These are phyloP conservation scores for Avicennia marina DNA, from an alignment of 257 asterid species.

Conservation along the genomic window DNA sequence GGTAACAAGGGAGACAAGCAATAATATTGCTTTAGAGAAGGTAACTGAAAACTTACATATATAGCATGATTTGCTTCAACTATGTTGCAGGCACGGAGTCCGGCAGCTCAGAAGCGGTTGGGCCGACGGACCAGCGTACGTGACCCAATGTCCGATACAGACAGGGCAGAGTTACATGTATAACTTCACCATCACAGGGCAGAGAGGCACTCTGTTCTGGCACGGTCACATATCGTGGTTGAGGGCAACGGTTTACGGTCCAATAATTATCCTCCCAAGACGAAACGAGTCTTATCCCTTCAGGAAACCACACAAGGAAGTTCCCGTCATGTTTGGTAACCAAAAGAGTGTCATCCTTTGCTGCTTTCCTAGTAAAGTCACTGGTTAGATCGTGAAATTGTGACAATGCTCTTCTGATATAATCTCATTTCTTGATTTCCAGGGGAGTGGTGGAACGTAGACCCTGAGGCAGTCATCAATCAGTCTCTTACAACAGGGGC, in stretches of 20 bases:
- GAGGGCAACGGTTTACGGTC: conserved; percentile 56
- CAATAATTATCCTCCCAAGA: conserved; percentile 52
- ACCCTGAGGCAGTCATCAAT: conserved; percentile 44
- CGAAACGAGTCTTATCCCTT: conserved; percentile 59
- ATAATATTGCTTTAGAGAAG: not conserved
- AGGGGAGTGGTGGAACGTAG: conserved; percentile 80
- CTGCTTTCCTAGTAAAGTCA: not conserved
- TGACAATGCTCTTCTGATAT: not conserved
- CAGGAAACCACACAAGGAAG: conserved; percentile 55
- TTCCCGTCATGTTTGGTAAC: conserved; percentile 54
- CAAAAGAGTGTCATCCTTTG: not conserved
- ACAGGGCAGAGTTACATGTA: conserved; percentile 46
- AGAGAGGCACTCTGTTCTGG: conserved; percentile 70
- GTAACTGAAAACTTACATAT: not conserved
- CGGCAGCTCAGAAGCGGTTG: conserved; percentile 59
- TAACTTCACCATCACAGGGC: conserved; percentile 66
- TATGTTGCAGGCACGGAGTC: conserved; percentile 54
- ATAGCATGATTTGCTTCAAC: not conserved
- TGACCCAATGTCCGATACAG: conserved; percentile 70
- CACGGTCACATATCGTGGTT: conserved; percentile 72
- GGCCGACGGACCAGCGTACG: conserved; percentile 69
- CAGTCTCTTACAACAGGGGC: conserved; percentile 56
- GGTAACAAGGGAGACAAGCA: conserved; percentile 35
- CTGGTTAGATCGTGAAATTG: too few relatives aligned
- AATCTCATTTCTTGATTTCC: not conserved